phyloP scores from a whole-genome alignment of 2,329 filamentous ascomycete genomes.

The Volutella citrinella region DNA sequence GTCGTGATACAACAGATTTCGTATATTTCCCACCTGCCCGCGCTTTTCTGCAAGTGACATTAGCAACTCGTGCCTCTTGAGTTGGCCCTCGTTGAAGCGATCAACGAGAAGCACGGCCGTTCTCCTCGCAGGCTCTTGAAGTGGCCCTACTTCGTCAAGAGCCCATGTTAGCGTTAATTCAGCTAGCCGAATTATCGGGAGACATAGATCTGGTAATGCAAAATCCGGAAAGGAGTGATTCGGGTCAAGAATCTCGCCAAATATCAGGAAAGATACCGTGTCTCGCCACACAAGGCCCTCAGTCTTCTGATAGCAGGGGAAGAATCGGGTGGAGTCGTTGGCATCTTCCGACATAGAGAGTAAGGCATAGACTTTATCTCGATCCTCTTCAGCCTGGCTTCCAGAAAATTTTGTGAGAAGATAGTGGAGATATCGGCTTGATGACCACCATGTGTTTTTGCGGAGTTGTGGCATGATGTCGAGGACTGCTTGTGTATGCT shows the following conservation, averaged over 20 bases:
- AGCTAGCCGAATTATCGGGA: constrained; percentile 1
- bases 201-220: not conserved
- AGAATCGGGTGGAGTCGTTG: not conserved
- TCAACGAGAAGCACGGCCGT: not conserved
- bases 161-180: not conserved
- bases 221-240: not conserved
- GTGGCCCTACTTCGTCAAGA: not conserved
- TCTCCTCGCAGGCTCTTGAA: not conserved
- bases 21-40: not conserved
- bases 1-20: not conserved
- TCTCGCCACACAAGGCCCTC: not conserved
- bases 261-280: constrained; percentile 1
- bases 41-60: constrained; percentile 1
- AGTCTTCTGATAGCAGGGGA: not conserved
- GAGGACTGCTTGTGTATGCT: constrained; percentile 1
- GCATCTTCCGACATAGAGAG: constrained; percentile 3
- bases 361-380: constrained; percentile 5
- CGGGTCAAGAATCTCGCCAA: not conserved
- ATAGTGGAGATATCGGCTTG: not conserved
- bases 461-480: constrained; percentile 3
- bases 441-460: not conserved
- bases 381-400: not conserved
- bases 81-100: constrained; percentile 1
- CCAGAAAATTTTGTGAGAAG: constrained; percentile 1
- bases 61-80: not conserved